Percentiles rank a stretch among this genome's conserved stretches.
These are phyloP conservation scores for Thalassiosira profunda DNA, from an alignment of 108 stramenopile genomes.

Conservation along the genomic window DNA sequence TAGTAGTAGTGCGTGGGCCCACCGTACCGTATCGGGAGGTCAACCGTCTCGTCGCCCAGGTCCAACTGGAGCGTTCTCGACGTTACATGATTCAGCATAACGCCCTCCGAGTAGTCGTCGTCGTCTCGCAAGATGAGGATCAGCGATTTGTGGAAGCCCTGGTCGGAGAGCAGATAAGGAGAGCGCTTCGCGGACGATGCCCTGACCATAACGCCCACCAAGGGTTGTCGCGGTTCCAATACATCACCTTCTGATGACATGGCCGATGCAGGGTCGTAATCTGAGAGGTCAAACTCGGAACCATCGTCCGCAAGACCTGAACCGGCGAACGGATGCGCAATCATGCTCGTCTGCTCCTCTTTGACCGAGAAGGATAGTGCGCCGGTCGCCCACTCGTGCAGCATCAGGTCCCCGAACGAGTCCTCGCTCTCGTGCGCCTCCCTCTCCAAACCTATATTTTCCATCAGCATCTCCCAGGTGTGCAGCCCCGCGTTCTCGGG, in stretches of 20 bases:
- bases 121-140: slow-evolving; percentile 60
- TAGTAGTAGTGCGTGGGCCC: slow-evolving; percentile 35
- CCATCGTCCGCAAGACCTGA: slow-evolving; percentile 9
- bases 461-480: slow-evolving; percentile 57
- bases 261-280: slow-evolving; percentile 34
- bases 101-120: slow-evolving; percentile 55
- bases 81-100: slow-evolving; percentile 60
- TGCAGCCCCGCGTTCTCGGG: slow-evolving; percentile 42
- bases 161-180: slow-evolving; percentile 59
- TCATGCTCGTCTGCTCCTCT: slow-evolving; percentile 24
- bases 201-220: slow-evolving; percentile 59
- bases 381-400: slow-evolving; percentile 45
- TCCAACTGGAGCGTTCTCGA: slow-evolving; percentile 27
- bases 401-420: slow-evolving; percentile 47
- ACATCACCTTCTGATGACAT: slow-evolving; percentile 20
- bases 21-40: slow-evolving; percentile 60
- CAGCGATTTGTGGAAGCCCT: slow-evolving; percentile 67
- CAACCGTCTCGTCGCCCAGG: slow-evolving; percentile 11
- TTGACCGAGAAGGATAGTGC: slow-evolving; percentile 18
- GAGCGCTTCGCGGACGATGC: slow-evolving; percentile 60
- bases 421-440: slow-evolving; percentile 27
- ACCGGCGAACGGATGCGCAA: slow-evolving; percentile 1
- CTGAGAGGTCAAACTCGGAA: slow-evolving; percentile 16
- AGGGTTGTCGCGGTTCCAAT: not conserved
- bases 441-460: slow-evolving; percentile 32